phyloP scores from a whole-genome alignment of 805 yeast species.

The Yarrowia bubula region DNA sequence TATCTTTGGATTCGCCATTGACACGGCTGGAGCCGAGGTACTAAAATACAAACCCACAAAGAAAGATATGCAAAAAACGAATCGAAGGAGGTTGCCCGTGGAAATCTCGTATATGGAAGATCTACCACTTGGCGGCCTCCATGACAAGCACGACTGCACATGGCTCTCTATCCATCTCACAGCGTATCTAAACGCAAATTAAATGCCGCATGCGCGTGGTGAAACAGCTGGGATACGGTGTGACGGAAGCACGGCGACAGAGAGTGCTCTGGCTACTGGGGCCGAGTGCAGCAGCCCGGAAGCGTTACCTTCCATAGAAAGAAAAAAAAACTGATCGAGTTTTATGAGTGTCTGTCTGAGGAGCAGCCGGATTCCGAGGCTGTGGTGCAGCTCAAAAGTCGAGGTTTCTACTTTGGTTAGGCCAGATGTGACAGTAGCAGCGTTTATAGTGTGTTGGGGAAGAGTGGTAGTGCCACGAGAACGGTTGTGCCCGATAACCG shows the following conservation, averaged over 20 bases:
- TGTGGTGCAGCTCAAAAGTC: background rate
- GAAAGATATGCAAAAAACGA: background rate
- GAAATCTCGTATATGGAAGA: too few species aligned
- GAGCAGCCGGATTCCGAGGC: too few species aligned
- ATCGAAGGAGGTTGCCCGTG: background rate
- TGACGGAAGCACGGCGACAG: slow-evolving; percentile 1
- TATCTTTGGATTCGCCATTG: background rate
- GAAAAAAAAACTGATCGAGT: too few species aligned
- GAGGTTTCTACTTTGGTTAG: background rate
- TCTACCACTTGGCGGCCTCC: too few species aligned
- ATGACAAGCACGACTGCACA: background rate
- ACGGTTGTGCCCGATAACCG: background rate
- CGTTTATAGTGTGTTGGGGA: background rate
- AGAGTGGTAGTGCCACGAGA: background rate
- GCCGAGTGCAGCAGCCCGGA: too few species aligned
- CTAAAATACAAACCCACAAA: background rate
- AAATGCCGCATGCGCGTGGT: slow-evolving; percentile 25
- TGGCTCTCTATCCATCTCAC: background rate
- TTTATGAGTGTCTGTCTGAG: too few species aligned
- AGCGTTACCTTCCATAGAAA: too few species aligned
- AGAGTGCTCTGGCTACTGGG: too few species aligned
- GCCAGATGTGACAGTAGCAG: too few species aligned
- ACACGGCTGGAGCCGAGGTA: slow-evolving; percentile 16
- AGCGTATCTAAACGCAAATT: slow-evolving; percentile 12
- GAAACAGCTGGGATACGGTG: slow-evolving; percentile 15